Conservation (phyloP, 2,329 filamentous ascomycete genomes). For the Stagonosporopsis rhizophila region DNA sequence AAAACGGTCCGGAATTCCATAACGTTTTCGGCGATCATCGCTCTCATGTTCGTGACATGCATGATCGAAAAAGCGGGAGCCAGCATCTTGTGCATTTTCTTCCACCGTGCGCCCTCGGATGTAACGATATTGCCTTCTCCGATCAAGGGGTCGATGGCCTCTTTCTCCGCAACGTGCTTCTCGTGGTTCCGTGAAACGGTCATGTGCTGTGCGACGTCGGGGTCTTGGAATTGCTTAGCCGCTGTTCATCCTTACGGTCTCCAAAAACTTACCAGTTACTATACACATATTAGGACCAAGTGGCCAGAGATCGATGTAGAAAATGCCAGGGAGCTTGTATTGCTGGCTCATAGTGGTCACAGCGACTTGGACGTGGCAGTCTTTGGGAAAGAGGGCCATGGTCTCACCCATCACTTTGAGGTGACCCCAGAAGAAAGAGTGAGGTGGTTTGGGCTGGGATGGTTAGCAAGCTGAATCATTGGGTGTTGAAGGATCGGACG, state of each 20-base stretch:
- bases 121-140: conserved; percentile 41
- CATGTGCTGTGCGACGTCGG: conserved; percentile 50
- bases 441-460: conserved; percentile 50
- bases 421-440: conserved; percentile 52
- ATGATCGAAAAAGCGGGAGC: conserved; percentile 45
- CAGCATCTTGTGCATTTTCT: conserved; percentile 45
- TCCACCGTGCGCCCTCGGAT: conserved; percentile 45
- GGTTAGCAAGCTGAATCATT: background rate
- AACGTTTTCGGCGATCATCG: conserved; percentile 43
- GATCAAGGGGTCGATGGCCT: conserved; percentile 34
- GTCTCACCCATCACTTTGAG: conserved; percentile 50
- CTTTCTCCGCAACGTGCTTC: conserved; percentile 36
- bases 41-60: conserved; percentile 40
- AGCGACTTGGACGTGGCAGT: conserved; percentile 47
- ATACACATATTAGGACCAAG: conserved; percentile 39
- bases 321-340: conserved; percentile 46
- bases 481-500: background rate
- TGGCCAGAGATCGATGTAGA: conserved; percentile 58
- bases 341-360: conserved; percentile 46
- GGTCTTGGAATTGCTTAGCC: conserved; percentile 23
- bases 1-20: conserved; percentile 41
- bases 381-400: conserved; percentile 41
- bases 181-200: conserved; percentile 44
- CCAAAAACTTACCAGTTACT: conserved; percentile 28
- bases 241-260: background rate